Base-by-base conservation (phyloP, 1,284 basidiomycete genomes). In the Trametes polyzona region DNA sequence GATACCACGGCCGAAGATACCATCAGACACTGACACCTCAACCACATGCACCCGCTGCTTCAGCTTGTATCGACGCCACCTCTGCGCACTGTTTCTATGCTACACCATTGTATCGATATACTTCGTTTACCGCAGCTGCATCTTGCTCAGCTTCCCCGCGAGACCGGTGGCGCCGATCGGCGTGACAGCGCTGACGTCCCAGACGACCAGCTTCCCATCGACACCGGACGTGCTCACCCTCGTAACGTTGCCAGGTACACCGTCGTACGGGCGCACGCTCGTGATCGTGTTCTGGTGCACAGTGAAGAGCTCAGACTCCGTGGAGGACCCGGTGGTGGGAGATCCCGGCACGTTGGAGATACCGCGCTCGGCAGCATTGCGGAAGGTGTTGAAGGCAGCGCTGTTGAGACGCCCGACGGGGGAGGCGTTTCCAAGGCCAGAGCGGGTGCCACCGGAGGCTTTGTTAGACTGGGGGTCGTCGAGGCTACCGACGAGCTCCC, bases 221-320 rank as follows among this genome's bases (percentile, higher is more conserved):
- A 96, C 92, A 9, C 95, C 97, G n/a, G 87, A 90, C 16, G 96
- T 98, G 70, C 90, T 94, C 56, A 99, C 88, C 65, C 83, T 83
- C 43, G 77, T 80, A 7, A 98, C 88, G 3, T 81, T 85, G 19
- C 79, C 83, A 1, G 76, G 71, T 0, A 72, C 77, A 59, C 81
- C 82, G 58, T 89, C 88, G 67, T 93, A 96, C 24, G 90, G 77
- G 54, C 93, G 80, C 43, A 97, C 80, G 65, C 81, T 89, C n/a
- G 95, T 98, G 74, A 99, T 98, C 39, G 96, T 97, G 78, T 99
- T 99, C 80, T 98, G 96, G 74, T 99, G 97, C 39, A 97, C 84
- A 3, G 96, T 99, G 70, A 81, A 78, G 59, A 93, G 78, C 71
- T 92, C 92, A 11, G 88, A 90, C 69, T 93, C 87, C 48, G 78